Evolutionary conservation across 31 red algal species (phyloP), one percentile per base, ranked within the genome.

Genomic region (Asparagopsis taxiformis): DNA sequence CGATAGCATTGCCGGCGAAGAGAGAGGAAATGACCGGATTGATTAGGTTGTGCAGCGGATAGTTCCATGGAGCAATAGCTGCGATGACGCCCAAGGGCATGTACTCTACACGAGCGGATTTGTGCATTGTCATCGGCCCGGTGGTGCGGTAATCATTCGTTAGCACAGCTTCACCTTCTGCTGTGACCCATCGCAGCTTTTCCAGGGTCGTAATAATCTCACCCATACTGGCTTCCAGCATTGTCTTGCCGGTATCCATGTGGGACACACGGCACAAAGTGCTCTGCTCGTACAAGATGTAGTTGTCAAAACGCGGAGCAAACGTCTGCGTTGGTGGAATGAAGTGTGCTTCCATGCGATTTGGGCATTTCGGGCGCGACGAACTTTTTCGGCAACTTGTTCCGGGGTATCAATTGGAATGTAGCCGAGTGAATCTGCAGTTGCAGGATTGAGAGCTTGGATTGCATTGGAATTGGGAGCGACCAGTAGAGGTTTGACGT

Each of bases 1-100:
- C 86, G 59, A 99, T 60, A n/a, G 96, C 91, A 69, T 89, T 92
- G 9, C 96, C 96, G 29, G 96, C 59, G 75, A 94, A 99, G 29
- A 99, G 46, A 23, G 87, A 79, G 31, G 96, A 74, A 24, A 91
- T 55, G 11, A 94, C 66, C 3, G 91, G 91, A 57, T 99, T 99
- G 29, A 94, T 62, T 11, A 99, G 57, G 74, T 99, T 99, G 81
- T 99, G 96, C 15, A 99, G 70, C 15, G 96, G 96, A 58, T 99
- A 99, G 72, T 99, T 99, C 96, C 96, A 99, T 44, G 96, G 96
- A 19, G 91, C 91, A 57, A 99, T 94, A 1, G 91, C 96, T 21
- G 65, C 96, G 59, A 99, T 92, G 0, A 99, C 91, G 23, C 96
- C 96, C 34, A 99, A 65, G 23, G 96, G 96, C 62, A 81, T 77